Percentiles rank a stretch among this genome's conserved stretches.
Evolutionary conservation across 306 rosid genomes (phyloP).

Genomic region (Inga laurina): DNA sequence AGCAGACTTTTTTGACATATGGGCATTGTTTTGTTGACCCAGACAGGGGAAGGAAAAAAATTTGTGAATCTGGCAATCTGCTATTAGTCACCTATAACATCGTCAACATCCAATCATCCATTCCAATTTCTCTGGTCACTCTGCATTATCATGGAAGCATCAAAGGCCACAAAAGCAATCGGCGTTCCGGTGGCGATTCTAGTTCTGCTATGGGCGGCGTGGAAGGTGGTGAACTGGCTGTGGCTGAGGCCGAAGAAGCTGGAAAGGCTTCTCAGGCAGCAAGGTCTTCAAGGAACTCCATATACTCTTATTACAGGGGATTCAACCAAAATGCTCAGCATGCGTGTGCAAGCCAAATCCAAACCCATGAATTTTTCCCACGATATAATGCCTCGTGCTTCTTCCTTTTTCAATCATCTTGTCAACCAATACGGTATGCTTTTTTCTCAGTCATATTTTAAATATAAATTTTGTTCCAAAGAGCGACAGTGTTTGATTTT

Average conservation of each 20-base stretch:
- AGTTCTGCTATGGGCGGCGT: conserved; percentile 16
- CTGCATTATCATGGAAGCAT: background rate
- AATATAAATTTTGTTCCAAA: no score
- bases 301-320: conserved; percentile 39
- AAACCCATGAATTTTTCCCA: conserved; percentile 42
- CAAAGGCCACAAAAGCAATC: background rate
- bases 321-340: conserved; percentile 8
- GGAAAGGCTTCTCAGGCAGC: conserved; percentile 36
- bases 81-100: background rate
- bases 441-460: background rate
- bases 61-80: no score
- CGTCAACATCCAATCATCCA: background rate
- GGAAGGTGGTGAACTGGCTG: conserved; percentile 41
- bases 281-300: conserved; percentile 40
- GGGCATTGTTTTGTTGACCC: background rate
- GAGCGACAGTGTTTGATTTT: background rate
- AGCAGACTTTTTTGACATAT: background rate
- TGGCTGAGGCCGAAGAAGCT: conserved; percentile 49
- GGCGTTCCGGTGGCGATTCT: background rate
- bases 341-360: conserved; percentile 34
- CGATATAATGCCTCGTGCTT: conserved; percentile 31
- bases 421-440: conserved; percentile 38
- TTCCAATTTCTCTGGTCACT: background rate
- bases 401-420: conserved; percentile 19
- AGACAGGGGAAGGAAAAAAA: no score